Base-by-base conservation (phyloP, 2,329 filamentous ascomycete species). In the Passalora sequoiae region DNA sequence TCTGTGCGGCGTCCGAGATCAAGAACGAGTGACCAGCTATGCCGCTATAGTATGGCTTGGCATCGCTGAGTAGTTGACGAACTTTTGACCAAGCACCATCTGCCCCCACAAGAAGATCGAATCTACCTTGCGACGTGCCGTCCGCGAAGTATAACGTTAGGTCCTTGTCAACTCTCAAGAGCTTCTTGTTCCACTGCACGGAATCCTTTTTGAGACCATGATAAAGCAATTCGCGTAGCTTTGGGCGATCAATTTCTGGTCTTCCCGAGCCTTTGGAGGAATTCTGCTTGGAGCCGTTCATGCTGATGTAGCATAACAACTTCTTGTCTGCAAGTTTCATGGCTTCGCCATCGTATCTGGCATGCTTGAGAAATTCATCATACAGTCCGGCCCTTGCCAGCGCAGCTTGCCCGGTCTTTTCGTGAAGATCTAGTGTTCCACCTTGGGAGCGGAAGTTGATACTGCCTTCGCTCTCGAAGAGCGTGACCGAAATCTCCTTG, bases 41-140 rank as follows among this genome's bases (percentile, higher is more conserved):
- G 3, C 68, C 67, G 7, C 53, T 68, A 46, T 66, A 67, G 45
- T 56, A 60, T 2, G 67, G 67, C 33, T 53, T 55, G 12, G 54
- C 57, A 7, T 55, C 42, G 4, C 55, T 60, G 1, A 69, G 45
- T 2, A 63, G 32, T 19, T 50, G 50, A 6, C 67, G 59, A 2
- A 66, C 62, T 46, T 66, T 68, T 38, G 60, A 64, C 61, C 64
- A 72, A 4, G 67, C 67, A 7, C 69, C 69, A 38, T 72, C 70
- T 7, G 67, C 67, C 6, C 70, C 69, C 17, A 73, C 63, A 19
- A 71, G 56, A 8, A 72, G 55, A 49, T 71, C 64, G 47, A 66
- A 69, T 1, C 61, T 65, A 2, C 44, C 54, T 19, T 61, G 64
- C 2, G 40, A 50, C 4, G 43, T 55, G 4, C 64, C 66, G 48